Base-by-base conservation (phyloP, 106 monocot genomes). In the Platanthera zijinensis region DNA sequence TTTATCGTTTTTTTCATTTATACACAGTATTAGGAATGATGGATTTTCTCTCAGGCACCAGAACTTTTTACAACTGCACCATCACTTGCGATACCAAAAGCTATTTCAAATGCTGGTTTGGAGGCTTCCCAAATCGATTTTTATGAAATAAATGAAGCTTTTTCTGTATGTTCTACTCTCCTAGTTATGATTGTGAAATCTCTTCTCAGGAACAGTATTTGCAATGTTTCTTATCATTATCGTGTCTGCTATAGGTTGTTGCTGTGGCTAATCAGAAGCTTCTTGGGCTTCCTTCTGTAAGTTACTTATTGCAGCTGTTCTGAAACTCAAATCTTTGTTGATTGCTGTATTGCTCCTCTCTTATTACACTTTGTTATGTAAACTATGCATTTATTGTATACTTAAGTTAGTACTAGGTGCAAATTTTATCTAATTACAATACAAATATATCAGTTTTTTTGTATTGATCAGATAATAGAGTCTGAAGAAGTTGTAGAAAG, bases 101-200 rank as follows among this genome's bases (percentile, higher is more conserved):
- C 96, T 51, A 84, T 97, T 76, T 86, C 91, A 39, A 89, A 89
- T 82, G 93, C 96, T 74, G 89, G 93, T 19, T 78, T 96, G 81
- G 86, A 87, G 17, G 80, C 96, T 57, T 91, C 87, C 61, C 93
- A 89, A 84, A 86, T 96, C 77, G 96, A 96, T 83, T 96, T 80
- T 84, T 96, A 96, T 80, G 96, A 96, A 89, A 96, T 96, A 77
- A 96, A 96, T 77, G 96, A 96, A 85, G 96, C 96, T n/a, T 96
- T 96, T 79, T 87, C 96, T 73, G 96, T 96, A 80, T 70, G 93
- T 79, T 51, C 30, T 50, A 10, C 22, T 69, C n/a, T 66, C 17
- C 17, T 14, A 17, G 50, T 69, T 53, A 3, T 45, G 57, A 28
- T 21, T 6, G 10, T 62, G 5, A 9, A 14, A 57, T 17, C 32